Base-by-base conservation (phyloP, 345 rosid species). In the Populus pruinosa region DNA sequence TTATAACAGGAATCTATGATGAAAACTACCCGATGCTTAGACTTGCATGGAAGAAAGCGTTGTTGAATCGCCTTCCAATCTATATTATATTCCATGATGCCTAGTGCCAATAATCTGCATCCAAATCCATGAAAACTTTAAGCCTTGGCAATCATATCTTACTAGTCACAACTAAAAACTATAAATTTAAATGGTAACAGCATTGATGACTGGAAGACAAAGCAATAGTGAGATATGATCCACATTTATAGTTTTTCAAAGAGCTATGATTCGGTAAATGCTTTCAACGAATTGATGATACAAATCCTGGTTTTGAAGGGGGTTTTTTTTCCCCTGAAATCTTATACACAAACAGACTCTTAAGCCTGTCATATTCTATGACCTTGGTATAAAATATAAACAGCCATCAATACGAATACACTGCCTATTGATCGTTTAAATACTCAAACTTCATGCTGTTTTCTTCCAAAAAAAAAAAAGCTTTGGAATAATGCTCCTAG, bases 21-120 rank as follows among this genome's bases (percentile, higher is more conserved):
- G 82, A 59, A 71, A 71, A 82, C 73, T 83, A 92, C 98, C 97
- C 92, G 98, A 88, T 96, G 97, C 85, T 91, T 89, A 79, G 92
- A 85, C 86, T 96, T 96, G 87, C 99, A 89, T 39, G 99, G 99
- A 87, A 96, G 98, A 89, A 91, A 93, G 5, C 98, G 89, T 74
- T 89, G 92, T 80, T 92, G 93, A 86, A 96, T 96, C 18, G 90
- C 91, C 85, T 93, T 93, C 97, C 97, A 96, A 85, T 96, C 97
- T 43, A 96, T 87, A 87, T 96, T 93, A 84, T 82, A 92, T 69
- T 91, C 93, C 93, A 92, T 86, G 76, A 96, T 84, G 64, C 98
- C 99, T 83, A 92, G 78, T 50, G 98, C 98, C 79, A 96, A 86
- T 80, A 96, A 85, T 78, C 98, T 96, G 85, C 82, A 84, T 61